phyloP scores from a whole-genome alignment of 805 yeast species.

The Lipomyces chichibuensis region DNA sequence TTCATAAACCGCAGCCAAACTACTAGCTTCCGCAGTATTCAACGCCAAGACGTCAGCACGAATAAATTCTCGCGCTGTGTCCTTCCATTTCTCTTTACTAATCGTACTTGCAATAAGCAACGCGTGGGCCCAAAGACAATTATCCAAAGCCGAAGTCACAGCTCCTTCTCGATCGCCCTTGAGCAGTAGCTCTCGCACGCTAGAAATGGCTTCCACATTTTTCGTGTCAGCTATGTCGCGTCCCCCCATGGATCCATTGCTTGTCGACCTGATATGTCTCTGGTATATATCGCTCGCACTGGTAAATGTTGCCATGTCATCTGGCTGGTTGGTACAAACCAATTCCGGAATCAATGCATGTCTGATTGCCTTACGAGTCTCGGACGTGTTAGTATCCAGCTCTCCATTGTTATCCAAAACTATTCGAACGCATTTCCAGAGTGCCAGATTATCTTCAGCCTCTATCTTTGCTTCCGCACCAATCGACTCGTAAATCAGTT shows the following conservation, averaged over 20 bases:
- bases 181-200: slow-evolving; percentile 50
- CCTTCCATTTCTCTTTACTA: slow-evolving; percentile 63
- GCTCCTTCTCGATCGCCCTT: slow-evolving; percentile 72
- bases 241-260: slow-evolving; percentile 11
- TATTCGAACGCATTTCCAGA: slow-evolving; percentile 45
- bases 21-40: slow-evolving; percentile 45
- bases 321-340: slow-evolving; percentile 18
- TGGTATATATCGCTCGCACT: slow-evolving; percentile 40
- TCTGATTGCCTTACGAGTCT: slow-evolving; percentile 30
- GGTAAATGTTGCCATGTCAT: slow-evolving; percentile 31
- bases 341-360: slow-evolving; percentile 35
- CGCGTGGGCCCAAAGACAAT: slow-evolving; percentile 77
- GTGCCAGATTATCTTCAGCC: slow-evolving; percentile 39
- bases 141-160: slow-evolving; percentile 59
- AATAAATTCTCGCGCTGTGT: slow-evolving; percentile 61
- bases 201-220: slow-evolving; percentile 37
- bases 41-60: slow-evolving; percentile 51
- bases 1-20: slow-evolving; percentile 61
- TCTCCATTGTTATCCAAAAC: slow-evolving; percentile 39
- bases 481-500: slow-evolving; percentile 32
- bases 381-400: slow-evolving; percentile 15
- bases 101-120: slow-evolving; percentile 67
- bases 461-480: slow-evolving; percentile 38
- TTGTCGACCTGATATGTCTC: slow-evolving; percentile 23
- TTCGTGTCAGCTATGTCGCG: slow-evolving; percentile 4